Evolutionary conservation across 805 yeast genomes (phyloP).

Genomic region (Monosporozyma unispora): DNA sequence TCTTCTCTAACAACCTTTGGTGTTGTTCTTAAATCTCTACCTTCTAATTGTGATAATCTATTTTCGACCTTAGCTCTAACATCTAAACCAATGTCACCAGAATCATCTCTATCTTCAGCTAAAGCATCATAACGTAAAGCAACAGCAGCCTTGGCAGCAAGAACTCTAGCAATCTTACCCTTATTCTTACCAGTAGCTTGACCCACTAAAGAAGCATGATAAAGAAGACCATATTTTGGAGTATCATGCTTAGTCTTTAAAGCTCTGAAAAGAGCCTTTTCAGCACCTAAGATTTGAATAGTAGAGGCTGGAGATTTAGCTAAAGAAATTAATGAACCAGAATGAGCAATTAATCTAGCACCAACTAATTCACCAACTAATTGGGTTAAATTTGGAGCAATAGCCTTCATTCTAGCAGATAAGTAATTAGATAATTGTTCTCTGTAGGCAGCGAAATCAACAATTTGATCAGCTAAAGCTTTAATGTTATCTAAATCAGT

Average conservation of each 20-base stretch:
- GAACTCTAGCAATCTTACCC: slow-evolving; percentile 97
- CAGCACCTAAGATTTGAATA: slow-evolving; percentile 96
- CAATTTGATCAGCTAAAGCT: slow-evolving; percentile 91
- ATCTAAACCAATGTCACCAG: slow-evolving; percentile 86
- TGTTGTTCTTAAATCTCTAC: slow-evolving; percentile 89
- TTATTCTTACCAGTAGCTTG: slow-evolving; percentile 97
- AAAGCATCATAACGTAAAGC: slow-evolving; percentile 93
- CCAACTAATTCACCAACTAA: slow-evolving; percentile 97
- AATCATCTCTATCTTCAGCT: slow-evolving; percentile 93
- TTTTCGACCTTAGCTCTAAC: slow-evolving; percentile 91
- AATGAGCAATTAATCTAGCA: slow-evolving; percentile 94
- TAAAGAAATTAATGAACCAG: slow-evolving; percentile 87
- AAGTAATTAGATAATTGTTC: slow-evolving; percentile 90
- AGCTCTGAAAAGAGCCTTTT: slow-evolving; percentile 97
- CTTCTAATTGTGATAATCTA: slow-evolving; percentile 90
- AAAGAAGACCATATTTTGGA: slow-evolving; percentile 94
- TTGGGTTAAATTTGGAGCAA: slow-evolving; percentile 94
- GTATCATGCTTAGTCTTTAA: slow-evolving; percentile 97
- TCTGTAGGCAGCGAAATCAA: slow-evolving; percentile 92
- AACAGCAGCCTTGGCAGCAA: slow-evolving; percentile 97
- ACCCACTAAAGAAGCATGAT: slow-evolving; percentile 95
- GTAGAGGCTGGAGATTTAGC: slow-evolving; percentile 99
- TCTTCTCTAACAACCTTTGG: slow-evolving; percentile 74
- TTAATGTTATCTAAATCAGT: slow-evolving; percentile 80
- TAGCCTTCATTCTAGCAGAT: slow-evolving; percentile 93